Evolutionary conservation across 2,329 filamentous ascomycete species (phyloP).

Genomic region (Dactylonectria estremocensis): DNA sequence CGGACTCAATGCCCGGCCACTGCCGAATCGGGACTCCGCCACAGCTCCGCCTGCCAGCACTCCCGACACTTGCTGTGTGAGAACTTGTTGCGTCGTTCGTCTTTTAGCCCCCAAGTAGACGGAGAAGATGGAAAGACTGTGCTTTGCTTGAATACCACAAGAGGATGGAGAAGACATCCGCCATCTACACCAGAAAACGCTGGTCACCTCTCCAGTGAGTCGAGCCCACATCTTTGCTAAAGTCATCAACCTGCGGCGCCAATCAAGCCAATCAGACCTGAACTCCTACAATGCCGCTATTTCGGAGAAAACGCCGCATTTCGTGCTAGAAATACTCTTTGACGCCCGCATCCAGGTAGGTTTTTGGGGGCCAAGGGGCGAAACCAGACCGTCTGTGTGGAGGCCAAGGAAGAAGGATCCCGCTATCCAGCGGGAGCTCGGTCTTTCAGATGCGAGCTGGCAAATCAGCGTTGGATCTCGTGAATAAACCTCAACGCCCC

Average conservation of each 20-base stretch:
- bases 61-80: background rate
- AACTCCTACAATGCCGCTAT: too few relatives aligned
- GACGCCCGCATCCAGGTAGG: background rate
- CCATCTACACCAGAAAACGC: too few relatives aligned
- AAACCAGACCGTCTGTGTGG: background rate
- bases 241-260: too few relatives aligned
- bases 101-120: too few relatives aligned
- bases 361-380: constrained; percentile 5
- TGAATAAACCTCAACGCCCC: too few relatives aligned
- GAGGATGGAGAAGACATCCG: too few relatives aligned
- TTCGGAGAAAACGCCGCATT: too few relatives aligned
- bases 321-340: background rate
- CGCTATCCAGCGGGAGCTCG: background rate
- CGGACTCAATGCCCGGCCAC: background rate
- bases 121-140: too few relatives aligned
- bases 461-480: background rate
- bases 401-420: background rate
- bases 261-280: too few relatives aligned
- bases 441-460: background rate
- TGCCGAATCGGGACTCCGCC: constrained; percentile 2
- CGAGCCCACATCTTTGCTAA: too few relatives aligned
- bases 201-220: too few relatives aligned
- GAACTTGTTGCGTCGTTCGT: background rate
- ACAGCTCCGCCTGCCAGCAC: background rate
- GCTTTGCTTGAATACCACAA: too few relatives aligned